Evolutionary conservation across 192 early-diverging fungal genomes (phyloP).

Genomic region (Backusella tarrabulga): DNA sequence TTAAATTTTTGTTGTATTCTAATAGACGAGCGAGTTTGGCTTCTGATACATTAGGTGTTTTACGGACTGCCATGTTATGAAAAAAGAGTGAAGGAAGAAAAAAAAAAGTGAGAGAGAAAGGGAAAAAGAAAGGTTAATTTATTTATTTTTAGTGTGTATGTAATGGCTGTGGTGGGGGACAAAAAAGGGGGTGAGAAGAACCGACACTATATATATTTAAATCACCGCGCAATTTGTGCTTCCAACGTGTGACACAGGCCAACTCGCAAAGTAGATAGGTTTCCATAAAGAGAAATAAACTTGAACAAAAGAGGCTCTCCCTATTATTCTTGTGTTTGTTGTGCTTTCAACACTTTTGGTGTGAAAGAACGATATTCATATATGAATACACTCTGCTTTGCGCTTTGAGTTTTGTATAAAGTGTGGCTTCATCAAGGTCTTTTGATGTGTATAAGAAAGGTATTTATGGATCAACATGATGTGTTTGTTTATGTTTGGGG

Average conservation of each 20-base stretch:
- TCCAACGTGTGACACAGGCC: neutral
- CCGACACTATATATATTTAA: neutral
- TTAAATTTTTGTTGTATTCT: conserved; percentile 37
- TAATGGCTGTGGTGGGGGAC: neutral
- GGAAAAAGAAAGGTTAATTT: neutral
- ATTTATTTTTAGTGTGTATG: neutral
- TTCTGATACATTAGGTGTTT: conserved; percentile 40
- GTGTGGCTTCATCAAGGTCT: no score
- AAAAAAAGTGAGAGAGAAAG: neutral
- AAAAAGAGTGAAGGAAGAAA: neutral
- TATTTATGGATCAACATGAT: no score
- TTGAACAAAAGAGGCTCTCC: neutral
- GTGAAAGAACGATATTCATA: no score
- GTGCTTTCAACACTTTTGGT: neutral
- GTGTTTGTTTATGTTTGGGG: no score
- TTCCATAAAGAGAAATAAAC: neutral
- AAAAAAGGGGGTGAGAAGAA: neutral
- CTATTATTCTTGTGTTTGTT: neutral
- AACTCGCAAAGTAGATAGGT: neutral
- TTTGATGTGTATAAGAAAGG: no score
- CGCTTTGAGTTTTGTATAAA: no score
- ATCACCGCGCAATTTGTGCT: neutral
- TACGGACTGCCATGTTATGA: conserved; percentile 12
- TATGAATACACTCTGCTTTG: no score
- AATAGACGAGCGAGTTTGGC: conserved; percentile 38